Base-by-base conservation (phyloP, 176 grass and related monocot genomes). In the Oryza meyeriana region DNA sequence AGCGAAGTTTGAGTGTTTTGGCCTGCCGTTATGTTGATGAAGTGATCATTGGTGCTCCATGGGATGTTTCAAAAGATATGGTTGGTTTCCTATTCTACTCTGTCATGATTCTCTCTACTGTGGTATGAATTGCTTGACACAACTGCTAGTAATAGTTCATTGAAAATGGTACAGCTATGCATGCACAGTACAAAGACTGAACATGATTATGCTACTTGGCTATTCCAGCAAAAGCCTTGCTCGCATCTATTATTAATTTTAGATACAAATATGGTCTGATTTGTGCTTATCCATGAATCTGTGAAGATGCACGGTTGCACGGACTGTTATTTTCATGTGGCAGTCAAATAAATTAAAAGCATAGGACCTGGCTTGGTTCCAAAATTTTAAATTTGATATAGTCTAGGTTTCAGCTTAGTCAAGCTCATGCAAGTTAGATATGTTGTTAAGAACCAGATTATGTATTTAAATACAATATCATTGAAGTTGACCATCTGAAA, bases 11-110 rank as follows among this genome's bases (percentile, higher is more conserved):
- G 77, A 98, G 90, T 85, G 92, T 98, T 86, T 91, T 98, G 88
- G 90, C 96, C 40, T 98, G 90, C 69, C 90, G 93, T 70, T 91
- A 95, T 88, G 96, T 93, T 76, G 96, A 95, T 88, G 96, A 95
- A 85, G 96, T 98, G 83, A 98, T 98, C 81, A 98, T 98, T 77
- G 96, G 93, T 84, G 93, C 93, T 26, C 95, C 92, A 72, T 98
- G 92, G 90, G 88, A 98, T 4, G 73, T 95, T 88, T 98, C 92
- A 61, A 98, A 91, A 93, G 92, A 95, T 78, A 98, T 91, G 95
- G 95, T 98, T 42, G 61, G 86, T 58, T 80, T 52, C 68, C 79
- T 69, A 33, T 44, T 87, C 3, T 35, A 59, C 22, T 68, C 4
- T 61, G 35, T 36, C 24, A 78, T 61, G 34, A 2, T 6, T 34